phyloP scores from a whole-genome alignment of 83 land plant genomes.

The Picea engelmannii region DNA sequence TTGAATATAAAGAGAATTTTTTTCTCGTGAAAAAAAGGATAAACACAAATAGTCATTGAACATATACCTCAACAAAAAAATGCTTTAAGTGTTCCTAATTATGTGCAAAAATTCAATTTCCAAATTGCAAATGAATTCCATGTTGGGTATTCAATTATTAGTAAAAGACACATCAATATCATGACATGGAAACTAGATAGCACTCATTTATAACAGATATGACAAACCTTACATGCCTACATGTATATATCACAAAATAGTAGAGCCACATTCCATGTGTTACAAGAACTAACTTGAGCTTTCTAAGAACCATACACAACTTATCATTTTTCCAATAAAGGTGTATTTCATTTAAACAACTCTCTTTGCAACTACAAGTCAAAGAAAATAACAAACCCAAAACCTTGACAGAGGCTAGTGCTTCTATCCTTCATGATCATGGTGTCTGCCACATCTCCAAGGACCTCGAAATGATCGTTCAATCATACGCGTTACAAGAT shows the following conservation, averaged over 20 bases:
- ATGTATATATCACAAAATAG: too few relatives aligned
- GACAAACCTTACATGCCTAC: not conserved
- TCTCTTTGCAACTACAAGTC: constrained; percentile 14
- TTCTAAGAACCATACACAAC: not conserved
- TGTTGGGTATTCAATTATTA: too few relatives aligned
- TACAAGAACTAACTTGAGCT: not conserved
- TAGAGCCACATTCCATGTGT: not conserved
- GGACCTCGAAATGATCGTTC: constrained; percentile 20
- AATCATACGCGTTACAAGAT: not conserved
- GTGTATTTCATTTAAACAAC: constrained; percentile 30
- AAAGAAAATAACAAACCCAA: constrained; percentile 30
- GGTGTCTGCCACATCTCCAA: constrained; percentile 19
- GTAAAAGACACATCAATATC: not conserved
- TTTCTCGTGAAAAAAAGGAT: too few relatives aligned
- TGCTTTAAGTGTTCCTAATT: too few relatives aligned
- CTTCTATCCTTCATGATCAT: constrained; percentile 17
- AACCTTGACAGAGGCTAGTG: constrained; percentile 22
- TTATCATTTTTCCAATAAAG: constrained; percentile 23
- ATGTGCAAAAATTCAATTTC: too few relatives aligned
- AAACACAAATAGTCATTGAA: too few relatives aligned
- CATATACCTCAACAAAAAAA: too few relatives aligned
- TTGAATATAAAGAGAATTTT: too few relatives aligned
- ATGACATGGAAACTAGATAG: not conserved
- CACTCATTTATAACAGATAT: not conserved
- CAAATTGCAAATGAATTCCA: too few relatives aligned